Evolutionary conservation across 1,284 basidiomycete species (phyloP).

Genomic region (Tilletiopsis washingtonensis): DNA sequence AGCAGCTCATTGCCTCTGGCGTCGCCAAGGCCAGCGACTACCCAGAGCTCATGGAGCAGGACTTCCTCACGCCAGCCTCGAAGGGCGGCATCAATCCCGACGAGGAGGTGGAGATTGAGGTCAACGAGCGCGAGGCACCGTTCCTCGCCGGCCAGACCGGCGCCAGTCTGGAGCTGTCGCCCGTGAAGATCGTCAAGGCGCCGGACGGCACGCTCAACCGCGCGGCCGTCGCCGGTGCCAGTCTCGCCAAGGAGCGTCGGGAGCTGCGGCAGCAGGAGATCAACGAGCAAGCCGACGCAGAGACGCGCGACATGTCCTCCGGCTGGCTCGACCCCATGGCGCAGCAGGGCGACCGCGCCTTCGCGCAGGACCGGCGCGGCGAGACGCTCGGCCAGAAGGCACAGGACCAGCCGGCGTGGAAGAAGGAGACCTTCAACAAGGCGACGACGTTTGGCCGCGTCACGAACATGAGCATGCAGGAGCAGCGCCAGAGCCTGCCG

Average conservation of each 20-base stretch:
- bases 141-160: conserved; percentile 96
- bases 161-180: conserved; percentile 85
- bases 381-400: conserved; percentile 64
- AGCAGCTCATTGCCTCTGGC: conserved; percentile 94
- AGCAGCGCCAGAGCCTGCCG: conserved; percentile 81
- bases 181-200: conserved; percentile 80
- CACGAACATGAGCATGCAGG: conserved; percentile 80
- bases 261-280: conserved; percentile 89
- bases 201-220: conserved; percentile 64
- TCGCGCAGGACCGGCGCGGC: conserved; percentile 79
- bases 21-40: conserved; percentile 87
- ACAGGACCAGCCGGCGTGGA: conserved; percentile 79
- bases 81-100: conserved; percentile 30
- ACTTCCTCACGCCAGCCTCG: conserved; percentile 30
- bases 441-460: conserved; percentile 93
- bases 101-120: conserved; percentile 84
- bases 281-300: conserved; percentile 87
- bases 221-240: conserved; percentile 85
- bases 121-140: conserved; percentile 90
- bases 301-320: conserved; percentile 82
- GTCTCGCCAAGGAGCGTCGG: conserved; percentile 85
- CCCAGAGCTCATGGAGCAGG: conserved; percentile 77
- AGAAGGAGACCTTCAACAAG: conserved; percentile 86
- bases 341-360: conserved; percentile 71
- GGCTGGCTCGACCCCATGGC: conserved; percentile 99